Evolutionary conservation across 768 basidiomycete genomes (phyloP), one percentile per base, ranked within the genome.

Genomic region (Leccinum obscurum): DNA sequence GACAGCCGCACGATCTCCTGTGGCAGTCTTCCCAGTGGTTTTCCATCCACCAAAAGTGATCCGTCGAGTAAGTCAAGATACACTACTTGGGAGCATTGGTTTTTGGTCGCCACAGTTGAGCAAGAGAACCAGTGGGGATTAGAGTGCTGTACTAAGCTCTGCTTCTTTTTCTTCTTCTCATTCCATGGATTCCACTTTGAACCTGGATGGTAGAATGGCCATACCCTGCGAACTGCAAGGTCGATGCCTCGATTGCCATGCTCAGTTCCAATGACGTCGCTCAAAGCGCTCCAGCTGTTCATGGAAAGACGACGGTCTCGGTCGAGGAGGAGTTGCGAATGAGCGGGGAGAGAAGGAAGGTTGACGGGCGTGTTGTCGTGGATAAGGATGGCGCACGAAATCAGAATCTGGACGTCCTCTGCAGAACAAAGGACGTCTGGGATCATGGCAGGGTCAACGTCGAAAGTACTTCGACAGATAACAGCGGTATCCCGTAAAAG

Each of bases 21-120:
- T 0, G 74, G 72, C 3, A 74, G 61, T 26, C 65, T 60, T 0
- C 67, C 69, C 53, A 75, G 22, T 0, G 66, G 60, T n/a, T 63
- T 67, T 3, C 67, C 73, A 3, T 75, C 58, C 3, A 70, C 61
- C 15, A 70, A 50, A 17, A 74, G 64, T 2, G 61, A 54, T 1
- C 71, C 73, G 11, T 66, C 64, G 0, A 72, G 52, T 17, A 72
- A 9, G 37, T 74, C 64, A 9, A 66, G 41, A n/a, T 67, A 56
- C 6, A 74, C 66, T 4, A 13, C 30, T 28, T 72, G 72, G 1
- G 72, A 64, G 6, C n/a, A 28, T 22, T 64, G 62, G 5, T 15
- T 20, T 8, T 7, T 7, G 0, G 61, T 57, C 2, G n/a, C 2
- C 1, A 62, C 57, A 0, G 72, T 73, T 0, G n/a, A 30, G 14